Percentiles rank a stretch among this genome's conserved stretches.
Conservation (phyloP, 257 asterid genomes). For the Rhazya stricta region DNA sequence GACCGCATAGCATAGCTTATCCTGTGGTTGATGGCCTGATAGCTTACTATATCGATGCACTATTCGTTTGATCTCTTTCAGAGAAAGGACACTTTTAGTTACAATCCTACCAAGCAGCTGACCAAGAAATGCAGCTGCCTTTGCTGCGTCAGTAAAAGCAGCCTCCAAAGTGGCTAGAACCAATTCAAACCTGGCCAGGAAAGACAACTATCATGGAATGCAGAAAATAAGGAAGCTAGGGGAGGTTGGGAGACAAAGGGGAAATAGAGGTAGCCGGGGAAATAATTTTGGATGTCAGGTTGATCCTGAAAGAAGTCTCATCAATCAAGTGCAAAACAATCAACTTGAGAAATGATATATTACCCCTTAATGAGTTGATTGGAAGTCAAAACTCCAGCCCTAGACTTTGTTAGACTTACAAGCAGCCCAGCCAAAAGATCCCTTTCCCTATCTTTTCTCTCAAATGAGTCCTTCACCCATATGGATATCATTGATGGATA, state of each 20-base stretch:
- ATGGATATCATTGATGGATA: constrained; percentile 73
- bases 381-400: constrained; percentile 40
- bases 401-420: constrained; percentile 47
- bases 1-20: constrained; percentile 6
- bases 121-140: constrained; percentile 43
- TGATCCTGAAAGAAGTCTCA: neutral
- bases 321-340: constrained; percentile 14
- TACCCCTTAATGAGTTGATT: constrained; percentile 82
- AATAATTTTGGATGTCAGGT: neutral
- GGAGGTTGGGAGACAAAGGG: too few species aligned
- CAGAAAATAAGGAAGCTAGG: neutral
- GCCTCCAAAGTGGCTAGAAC: constrained; percentile 35
- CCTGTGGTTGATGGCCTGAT: constrained; percentile 22
- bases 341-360: neutral
- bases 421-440: constrained; percentile 67
- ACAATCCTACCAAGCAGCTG: constrained; percentile 29
- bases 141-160: constrained; percentile 46
- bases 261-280: neutral
- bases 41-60: constrained; percentile 37
- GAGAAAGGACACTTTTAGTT: constrained; percentile 24
- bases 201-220: neutral
- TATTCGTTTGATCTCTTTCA: constrained; percentile 28
- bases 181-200: constrained; percentile 30
- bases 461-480: constrained; percentile 85
- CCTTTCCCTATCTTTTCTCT: constrained; percentile 76